Base-by-base conservation (phyloP, 2,329 filamentous ascomycete species). In the Plectosphaerella plurivora region DNA sequence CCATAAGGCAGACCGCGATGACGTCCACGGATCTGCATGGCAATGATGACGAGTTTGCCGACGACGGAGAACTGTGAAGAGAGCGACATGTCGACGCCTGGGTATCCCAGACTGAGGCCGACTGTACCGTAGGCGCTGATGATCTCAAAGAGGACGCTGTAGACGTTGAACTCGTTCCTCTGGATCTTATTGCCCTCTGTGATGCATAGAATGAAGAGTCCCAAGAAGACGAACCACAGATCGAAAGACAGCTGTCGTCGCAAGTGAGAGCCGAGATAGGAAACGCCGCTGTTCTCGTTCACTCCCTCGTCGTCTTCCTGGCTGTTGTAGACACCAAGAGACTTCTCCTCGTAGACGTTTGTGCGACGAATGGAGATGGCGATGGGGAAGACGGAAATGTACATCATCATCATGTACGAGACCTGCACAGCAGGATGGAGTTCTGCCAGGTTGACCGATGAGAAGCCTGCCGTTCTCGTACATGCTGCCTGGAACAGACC, bases 331-430 rank as follows among this genome's bases (percentile, higher is more conserved):
- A 95, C 83, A 5, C 90, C 90, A 1, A 94, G 79, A 1, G 86
- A 90, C 59, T 87, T 89, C 66, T 97, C 93, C 69, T 97, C 93
- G 73, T 97, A 97, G 3, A 97, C 93, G 66, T 97, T 97, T 53
- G 93, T 97, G 58, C 89, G 81, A 50, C 93, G 91, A 61, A 97
- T 88, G 7, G 89, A 94, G 62, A 97, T 97, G 65, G 94, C 93
- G 61, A 97, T 96, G 5, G 93, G 93, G 61, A 96, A 96, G 54
- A 97, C 89, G 53, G 92, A 96, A 56, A 97, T 96, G 70, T 97
- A 97, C 94, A 97, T 97, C 94, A 97, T 97, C 69, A 97, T 86
- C 70, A 97, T 76, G 72, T 97, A 97, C 22, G 91, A 90, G 14
- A 95, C 91, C 63, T 96, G 92, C 53, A 97, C 90, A 3, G 89